Base-by-base conservation (phyloP, 116 monocot species). In the Trichopus zeylanicus region DNA sequence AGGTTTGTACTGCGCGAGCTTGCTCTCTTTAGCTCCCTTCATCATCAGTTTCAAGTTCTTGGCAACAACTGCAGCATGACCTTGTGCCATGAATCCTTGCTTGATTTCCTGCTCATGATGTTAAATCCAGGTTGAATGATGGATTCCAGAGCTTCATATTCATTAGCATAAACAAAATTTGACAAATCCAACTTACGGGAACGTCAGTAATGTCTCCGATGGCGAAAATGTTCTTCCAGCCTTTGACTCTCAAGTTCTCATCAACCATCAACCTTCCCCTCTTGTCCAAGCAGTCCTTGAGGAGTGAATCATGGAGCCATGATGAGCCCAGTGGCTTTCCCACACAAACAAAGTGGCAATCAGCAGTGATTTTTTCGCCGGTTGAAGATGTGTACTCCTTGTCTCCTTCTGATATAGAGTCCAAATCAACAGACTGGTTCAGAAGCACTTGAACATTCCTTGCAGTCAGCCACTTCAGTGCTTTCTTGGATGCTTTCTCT, bases 191-290 rank as follows among this genome's bases (percentile, higher is more conserved):
- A 73, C 79, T 80, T 79, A 84, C 84, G 35, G 57, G 65, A 35
- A 79, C 46, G 62, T 84, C 63, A 29, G 73, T 80, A 55, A 85
- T 80, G 73, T 85, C 84, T 51, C 84, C 80, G 31, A 80, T 64
- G 16, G 80, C 76, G 67, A 85, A 85, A 64, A 85, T 67, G 26
- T 79, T 85, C 27, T 61, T 53, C 31, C 31, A 32, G 4, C 76
- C 84, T 51, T 30, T 76, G 25, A 85, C 70, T 51, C 80, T 69
- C 56, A 80, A 70, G 53, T 72, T 57, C 42, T 73, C 69, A 57
- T n/a, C 76, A 21, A 85, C 84, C 76, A 54, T 76, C 51, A 85
- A 22, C 28, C 63, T 70, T 25, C 84, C 84, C 21, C 63, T 66
- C 22, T 52, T 29, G 28, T 79, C 70, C 66, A 80, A 51, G 27